A percentile compares a stretch with the other conserved stretches of the same genome.
Conservation (phyloP, 2,329 filamentous ascomycete species). For the Blumeria graminis region DNA sequence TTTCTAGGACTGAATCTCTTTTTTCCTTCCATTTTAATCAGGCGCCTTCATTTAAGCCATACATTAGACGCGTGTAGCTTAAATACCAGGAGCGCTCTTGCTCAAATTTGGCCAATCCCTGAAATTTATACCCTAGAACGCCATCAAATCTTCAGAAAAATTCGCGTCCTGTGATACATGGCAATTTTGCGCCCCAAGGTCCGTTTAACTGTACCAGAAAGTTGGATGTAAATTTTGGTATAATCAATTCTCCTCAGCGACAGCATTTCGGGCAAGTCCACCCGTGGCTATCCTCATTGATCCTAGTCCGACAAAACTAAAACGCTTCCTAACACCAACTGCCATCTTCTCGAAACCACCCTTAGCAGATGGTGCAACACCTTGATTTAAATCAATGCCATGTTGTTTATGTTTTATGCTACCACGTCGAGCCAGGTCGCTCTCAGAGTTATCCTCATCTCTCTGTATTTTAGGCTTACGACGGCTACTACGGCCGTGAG, state of each 20-base stretch:
- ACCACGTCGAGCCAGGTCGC: not conserved
- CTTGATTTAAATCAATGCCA: not conserved
- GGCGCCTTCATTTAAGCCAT: too few species aligned
- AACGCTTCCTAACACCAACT: slow-evolving; percentile 13
- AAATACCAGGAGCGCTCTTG: too few species aligned
- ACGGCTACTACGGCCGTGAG: not conserved
- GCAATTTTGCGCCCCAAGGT: too few species aligned
- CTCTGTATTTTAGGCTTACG: not conserved
- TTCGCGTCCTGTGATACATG: too few species aligned
- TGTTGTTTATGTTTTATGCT: not conserved
- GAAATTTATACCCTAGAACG: too few species aligned
- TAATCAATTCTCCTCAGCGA: slow-evolving; percentile 10
- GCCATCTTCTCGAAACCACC: slow-evolving; percentile 11
- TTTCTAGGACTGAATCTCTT: too few species aligned
- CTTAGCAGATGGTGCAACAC: not conserved
- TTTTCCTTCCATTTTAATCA: too few species aligned
- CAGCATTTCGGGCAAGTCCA: slow-evolving; percentile 10
- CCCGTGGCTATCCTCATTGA: slow-evolving; percentile 14
- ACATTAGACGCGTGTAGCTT: too few species aligned
- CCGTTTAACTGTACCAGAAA: too few species aligned
- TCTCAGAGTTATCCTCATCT: not conserved
- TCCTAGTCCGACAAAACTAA: slow-evolving; percentile 13
- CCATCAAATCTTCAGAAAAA: too few species aligned
- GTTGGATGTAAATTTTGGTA: too few species aligned
- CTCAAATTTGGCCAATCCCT: too few species aligned